Base-by-base conservation (phyloP, 441 rosid genomes). In the Pelargonium fulgidum region DNA sequence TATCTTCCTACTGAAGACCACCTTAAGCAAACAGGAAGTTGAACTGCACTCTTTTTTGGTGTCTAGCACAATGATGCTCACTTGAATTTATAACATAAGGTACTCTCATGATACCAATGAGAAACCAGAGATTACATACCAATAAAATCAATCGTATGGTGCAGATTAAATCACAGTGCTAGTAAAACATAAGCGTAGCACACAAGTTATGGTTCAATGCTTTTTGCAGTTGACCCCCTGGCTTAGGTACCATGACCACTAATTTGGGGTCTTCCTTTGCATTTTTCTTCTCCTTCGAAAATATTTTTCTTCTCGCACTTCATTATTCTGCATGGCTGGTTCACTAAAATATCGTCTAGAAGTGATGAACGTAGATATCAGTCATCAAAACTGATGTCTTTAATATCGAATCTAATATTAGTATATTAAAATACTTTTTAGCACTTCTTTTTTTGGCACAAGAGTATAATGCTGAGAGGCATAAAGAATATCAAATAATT, bases 361-460 rank as follows among this genome's bases (percentile, higher is more conserved):
- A 61, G 14, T 61, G 64, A 61, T 61, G 64, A 22, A 61, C 64
- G 36, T 11, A 61, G 7, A 61, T 61, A 61, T 11, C n/a, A 61
- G n/a, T 12, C 64, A 61, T 61, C 62, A 56, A 56, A 48, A 56
- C 62, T 56, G 62, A 56, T 17, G 62, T 56, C 64, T 24, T 61
- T 22, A 2, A 61, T 22, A 22, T 61, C 4, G 64, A 61, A 61
- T 61, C 64, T 22, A 61, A 4, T 61, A 61, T 61, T 61, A 61
- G 24, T 61, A 24, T 61, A 59, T 59, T 20, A 10, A 3, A 20
- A 19, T 20, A 20, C 64, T 20, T 59, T 59, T 47, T 3, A 1
- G 6, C 5, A 3, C 39, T 1, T 36, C 16, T 22, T 61, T 61
- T 48, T 12, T 24, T n/a, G 64, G 39, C 24, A 24, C 14, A 24